Conservation (phyloP, 257 asterid genomes). For the Prunella vulgaris region DNA sequence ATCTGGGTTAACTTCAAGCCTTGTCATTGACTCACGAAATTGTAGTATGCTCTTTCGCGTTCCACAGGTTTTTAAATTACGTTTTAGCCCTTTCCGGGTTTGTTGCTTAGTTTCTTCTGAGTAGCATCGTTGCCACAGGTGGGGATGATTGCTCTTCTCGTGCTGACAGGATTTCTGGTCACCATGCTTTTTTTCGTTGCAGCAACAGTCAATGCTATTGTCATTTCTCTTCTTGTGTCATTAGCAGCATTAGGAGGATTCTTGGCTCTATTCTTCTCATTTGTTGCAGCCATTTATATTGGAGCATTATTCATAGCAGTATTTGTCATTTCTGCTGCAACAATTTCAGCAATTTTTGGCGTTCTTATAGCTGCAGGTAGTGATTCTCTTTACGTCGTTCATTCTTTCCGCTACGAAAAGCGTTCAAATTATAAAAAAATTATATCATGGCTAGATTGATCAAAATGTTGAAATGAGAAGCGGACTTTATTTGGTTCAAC, state of each 20-base stretch:
- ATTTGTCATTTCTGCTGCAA: slow-evolving; percentile 50
- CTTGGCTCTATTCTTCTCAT: slow-evolving; percentile 76
- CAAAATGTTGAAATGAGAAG: too few relatives aligned
- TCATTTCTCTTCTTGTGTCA: slow-evolving; percentile 68
- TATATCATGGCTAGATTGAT: too few relatives aligned
- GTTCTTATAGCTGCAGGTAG: slow-evolving; percentile 63
- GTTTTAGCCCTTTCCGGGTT: neutral
- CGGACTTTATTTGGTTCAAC: too few relatives aligned
- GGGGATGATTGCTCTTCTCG: slow-evolving; percentile 57
- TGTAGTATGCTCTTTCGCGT: too few relatives aligned
- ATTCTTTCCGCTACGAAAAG: neutral
- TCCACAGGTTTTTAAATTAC: neutral
- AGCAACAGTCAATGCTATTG: slow-evolving; percentile 71
- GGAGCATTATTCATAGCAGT: slow-evolving; percentile 56
- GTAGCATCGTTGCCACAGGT: slow-evolving; percentile 41
- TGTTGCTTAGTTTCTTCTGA: neutral
- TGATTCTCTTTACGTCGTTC: neutral
- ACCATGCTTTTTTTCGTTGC: slow-evolving; percentile 66
- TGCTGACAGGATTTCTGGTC: slow-evolving; percentile 56
- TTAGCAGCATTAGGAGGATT: slow-evolving; percentile 89
- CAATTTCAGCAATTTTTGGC: slow-evolving; percentile 52
- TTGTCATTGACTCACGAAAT: too few relatives aligned
- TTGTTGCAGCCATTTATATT: slow-evolving; percentile 58
- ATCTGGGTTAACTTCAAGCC: neutral
- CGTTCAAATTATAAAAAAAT: neutral